Conservation (phyloP, 805 yeast species). For the Priceomyces melissophilus region DNA sequence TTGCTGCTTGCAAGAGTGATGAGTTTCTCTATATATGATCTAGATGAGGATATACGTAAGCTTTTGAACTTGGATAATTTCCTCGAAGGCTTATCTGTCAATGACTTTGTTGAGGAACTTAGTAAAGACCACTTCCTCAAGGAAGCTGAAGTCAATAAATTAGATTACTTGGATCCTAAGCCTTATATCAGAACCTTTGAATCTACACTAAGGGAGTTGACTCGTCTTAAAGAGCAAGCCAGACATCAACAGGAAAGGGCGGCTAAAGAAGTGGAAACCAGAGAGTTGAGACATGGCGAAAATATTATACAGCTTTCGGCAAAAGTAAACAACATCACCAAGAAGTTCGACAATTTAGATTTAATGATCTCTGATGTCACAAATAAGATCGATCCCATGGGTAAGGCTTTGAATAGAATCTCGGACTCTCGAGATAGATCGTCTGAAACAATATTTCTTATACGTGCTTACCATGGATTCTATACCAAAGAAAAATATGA, state of each 20-base stretch:
- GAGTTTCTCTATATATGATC: conserved; percentile 52
- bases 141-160: conserved; percentile 48
- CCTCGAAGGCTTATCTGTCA: conserved; percentile 64
- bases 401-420: conserved; percentile 62
- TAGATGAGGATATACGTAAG: conserved; percentile 60
- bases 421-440: conserved; percentile 74
- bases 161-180: conserved; percentile 75
- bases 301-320: conserved; percentile 57
- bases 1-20: conserved; percentile 11
- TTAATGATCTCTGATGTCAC: conserved; percentile 53
- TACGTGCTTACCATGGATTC: conserved; percentile 75
- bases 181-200: conserved; percentile 94
- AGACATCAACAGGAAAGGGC: conserved; percentile 46
- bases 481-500: conserved; percentile 51
- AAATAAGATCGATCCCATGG: conserved; percentile 62
- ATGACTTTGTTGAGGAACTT: conserved; percentile 77
- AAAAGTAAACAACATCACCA: conserved; percentile 43
- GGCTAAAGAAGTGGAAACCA: conserved; percentile 54
- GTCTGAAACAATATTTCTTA: conserved; percentile 64
- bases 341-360: conserved; percentile 51
- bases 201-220: conserved; percentile 71
- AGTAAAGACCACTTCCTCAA: conserved; percentile 61
- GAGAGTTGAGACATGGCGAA: conserved; percentile 64
- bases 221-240: conserved; percentile 57
- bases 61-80: conserved; percentile 60